Percentiles rank a stretch among this genome's conserved stretches.
Conservation (phyloP, 768 basidiomycete genomes). For the Tricholoma sp. region DNA sequence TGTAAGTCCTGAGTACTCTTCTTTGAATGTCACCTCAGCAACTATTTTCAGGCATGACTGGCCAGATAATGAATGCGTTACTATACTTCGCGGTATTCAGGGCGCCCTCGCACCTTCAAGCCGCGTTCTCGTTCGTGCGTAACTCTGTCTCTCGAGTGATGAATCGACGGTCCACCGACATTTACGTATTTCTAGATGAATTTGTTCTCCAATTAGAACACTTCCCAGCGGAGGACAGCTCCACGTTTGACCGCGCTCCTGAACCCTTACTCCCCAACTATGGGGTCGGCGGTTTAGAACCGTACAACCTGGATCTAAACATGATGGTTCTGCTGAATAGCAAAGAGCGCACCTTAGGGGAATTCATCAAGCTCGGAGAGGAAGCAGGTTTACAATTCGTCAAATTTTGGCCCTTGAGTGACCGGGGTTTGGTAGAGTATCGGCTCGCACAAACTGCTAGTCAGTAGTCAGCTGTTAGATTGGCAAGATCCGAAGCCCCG, state of each 20-base stretch:
- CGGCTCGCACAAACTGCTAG: too few species aligned
- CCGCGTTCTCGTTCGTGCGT: too few species aligned
- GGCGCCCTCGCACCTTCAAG: too few species aligned
- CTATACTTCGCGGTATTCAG: conserved; percentile 24
- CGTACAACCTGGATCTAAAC: conserved; percentile 38
- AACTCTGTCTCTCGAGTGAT: conserved; percentile 29
- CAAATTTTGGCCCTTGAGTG: conserved; percentile 25
- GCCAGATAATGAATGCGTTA: conserved; percentile 27
- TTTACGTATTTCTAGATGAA: too few species aligned
- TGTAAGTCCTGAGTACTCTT: not conserved
- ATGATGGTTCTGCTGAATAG: conserved; percentile 39
- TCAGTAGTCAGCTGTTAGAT: too few species aligned
- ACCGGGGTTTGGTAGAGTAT: too few species aligned
- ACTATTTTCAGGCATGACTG: conserved; percentile 25
- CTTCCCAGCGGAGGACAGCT: too few species aligned
- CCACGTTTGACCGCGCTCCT: conserved; percentile 26
- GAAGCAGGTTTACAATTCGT: conserved; percentile 28
- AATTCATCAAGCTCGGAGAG: conserved; percentile 33
- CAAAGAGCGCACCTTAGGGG: conserved; percentile 36
- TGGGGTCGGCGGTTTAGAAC: conserved; percentile 33
- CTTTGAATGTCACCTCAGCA: not conserved
- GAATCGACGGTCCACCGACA: conserved; percentile 6
- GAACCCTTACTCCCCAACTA: conserved; percentile 43
- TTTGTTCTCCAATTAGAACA: conserved; percentile 28
- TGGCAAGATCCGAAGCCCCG: too few species aligned